These are phyloP conservation scores for Aurifilum marmelostoma DNA, from an alignment of 2,329 filamentous ascomycete species.

Conservation along the genomic window DNA sequence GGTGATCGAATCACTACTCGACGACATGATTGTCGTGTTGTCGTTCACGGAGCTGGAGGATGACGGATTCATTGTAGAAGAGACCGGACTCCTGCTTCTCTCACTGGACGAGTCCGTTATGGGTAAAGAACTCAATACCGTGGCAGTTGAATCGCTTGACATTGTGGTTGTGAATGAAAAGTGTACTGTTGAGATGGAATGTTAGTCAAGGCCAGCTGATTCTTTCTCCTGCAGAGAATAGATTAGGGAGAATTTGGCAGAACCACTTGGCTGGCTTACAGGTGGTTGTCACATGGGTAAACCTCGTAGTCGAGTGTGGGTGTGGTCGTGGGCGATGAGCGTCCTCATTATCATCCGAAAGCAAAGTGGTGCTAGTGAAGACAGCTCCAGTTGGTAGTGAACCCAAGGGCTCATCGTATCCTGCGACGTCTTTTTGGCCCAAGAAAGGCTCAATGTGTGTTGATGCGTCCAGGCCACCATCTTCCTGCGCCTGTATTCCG, in stretches of 20 bases:
- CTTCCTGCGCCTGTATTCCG: not conserved
- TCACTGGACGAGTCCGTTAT: not conserved
- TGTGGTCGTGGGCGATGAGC: not conserved
- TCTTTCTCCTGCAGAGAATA: not conserved
- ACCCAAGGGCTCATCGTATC: not conserved
- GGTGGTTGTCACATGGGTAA: conserved; percentile 13
- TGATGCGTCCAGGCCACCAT: not conserved
- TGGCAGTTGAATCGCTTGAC: conserved; percentile 2
- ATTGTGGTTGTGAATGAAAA: conserved; percentile 7
- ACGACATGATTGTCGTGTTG: not conserved
- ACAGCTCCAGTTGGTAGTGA: not conserved
- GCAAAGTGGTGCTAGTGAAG: not conserved
- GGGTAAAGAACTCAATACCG: conserved; percentile 3
- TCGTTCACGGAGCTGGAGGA: not conserved
- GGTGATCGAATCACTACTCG: not conserved
- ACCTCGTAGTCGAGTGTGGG: conserved; percentile 2
- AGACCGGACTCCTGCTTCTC: not conserved
- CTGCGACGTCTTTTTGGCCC: not conserved
- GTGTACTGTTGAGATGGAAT: conserved; percentile 1
- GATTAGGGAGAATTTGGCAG: not conserved
- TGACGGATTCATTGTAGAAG: not conserved
- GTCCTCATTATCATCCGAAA: not conserved
- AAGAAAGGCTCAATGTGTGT: not conserved
- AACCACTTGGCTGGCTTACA: not conserved
- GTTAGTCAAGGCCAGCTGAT: not conserved